These are phyloP conservation scores for Omphalea diandra DNA, from an alignment of 441 rosid species.

Conservation along the genomic window DNA sequence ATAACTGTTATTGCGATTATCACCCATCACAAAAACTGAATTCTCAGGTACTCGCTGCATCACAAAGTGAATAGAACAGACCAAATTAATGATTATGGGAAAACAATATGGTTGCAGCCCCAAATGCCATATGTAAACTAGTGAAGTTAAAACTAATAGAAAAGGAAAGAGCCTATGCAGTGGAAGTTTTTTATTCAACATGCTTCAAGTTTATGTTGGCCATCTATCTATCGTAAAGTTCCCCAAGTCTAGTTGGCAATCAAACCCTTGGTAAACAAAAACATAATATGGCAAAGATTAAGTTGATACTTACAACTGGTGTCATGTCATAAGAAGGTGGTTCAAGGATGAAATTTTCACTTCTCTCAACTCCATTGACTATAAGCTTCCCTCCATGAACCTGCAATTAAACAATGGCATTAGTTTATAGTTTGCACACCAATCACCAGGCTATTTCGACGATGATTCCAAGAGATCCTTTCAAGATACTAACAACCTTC, in stretches of 20 bases:
- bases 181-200: background rate
- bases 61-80: background rate
- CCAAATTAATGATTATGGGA: too few relatives aligned
- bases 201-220: background rate
- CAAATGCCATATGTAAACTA: background rate
- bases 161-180: background rate
- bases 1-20: conserved; percentile 91
- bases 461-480: background rate
- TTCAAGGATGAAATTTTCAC: conserved; percentile 70
- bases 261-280: background rate
- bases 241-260: background rate
- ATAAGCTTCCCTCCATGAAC: conserved; percentile 74
- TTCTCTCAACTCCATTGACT: conserved; percentile 67
- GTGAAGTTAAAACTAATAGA: background rate
- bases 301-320: conserved; percentile 59
- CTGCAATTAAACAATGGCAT: conserved; percentile 36
- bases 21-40: conserved; percentile 95
- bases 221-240: background rate
- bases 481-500: background rate
- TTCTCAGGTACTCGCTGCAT: conserved; percentile 77
- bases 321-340: conserved; percentile 82
- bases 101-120: background rate
- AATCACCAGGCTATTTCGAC: background rate
- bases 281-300: background rate
- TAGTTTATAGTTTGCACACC: conserved; percentile 1